Evolutionary conservation across 495 filamentous ascomycete genomes (phyloP).

Genomic region (Cercophora newfieldiana): DNA sequence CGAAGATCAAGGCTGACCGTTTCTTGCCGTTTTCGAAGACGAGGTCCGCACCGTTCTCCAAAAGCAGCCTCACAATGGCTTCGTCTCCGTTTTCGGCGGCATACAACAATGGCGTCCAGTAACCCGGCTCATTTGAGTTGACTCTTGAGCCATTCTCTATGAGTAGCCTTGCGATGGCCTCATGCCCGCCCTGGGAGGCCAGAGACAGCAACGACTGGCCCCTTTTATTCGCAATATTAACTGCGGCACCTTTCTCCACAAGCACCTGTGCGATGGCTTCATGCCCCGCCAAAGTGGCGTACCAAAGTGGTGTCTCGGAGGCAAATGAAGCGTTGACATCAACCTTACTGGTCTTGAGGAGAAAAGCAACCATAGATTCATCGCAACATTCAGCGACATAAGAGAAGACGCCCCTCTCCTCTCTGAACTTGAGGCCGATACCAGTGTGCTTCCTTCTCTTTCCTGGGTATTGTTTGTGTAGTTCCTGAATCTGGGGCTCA

Average conservation of each 20-base stretch:
- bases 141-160: neutral
- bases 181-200: neutral
- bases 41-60: neutral
- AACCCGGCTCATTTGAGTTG: neutral
- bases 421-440: neutral
- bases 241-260: neutral
- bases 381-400: neutral
- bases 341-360: neutral
- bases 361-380: neutral
- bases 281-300: neutral
- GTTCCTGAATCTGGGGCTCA: neutral
- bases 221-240: neutral
- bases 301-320: neutral
- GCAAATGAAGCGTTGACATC: neutral
- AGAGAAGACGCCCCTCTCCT: neutral
- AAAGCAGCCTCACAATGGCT: neutral
- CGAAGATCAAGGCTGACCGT: too few species aligned
- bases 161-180: neutral
- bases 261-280: neutral
- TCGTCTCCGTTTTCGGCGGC: neutral
- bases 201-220: neutral
- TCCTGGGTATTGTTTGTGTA: neutral
- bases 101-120: neutral
- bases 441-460: neutral
- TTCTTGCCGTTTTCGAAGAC: too few species aligned